phyloP scores from a whole-genome alignment of 305 asterid genomes.

The Rubia balearica region DNA sequence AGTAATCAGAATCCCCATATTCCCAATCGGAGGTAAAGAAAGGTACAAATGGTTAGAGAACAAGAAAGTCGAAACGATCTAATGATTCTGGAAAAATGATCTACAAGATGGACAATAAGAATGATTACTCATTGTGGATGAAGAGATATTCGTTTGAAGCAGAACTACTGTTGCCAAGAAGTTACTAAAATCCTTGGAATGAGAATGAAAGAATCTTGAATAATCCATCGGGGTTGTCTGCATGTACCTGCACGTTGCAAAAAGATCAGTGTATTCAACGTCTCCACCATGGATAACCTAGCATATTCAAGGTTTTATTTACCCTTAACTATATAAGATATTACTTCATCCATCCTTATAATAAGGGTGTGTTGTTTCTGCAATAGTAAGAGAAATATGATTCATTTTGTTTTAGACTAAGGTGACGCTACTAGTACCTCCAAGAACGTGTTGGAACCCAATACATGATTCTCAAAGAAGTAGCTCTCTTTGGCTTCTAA shows the following conservation, averaged over 20 bases:
- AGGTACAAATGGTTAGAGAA: not conserved
- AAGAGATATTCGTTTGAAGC: not conserved
- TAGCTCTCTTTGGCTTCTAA: too few species aligned
- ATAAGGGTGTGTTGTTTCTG: too few species aligned
- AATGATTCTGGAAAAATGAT: not conserved
- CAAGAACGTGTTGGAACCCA: too few species aligned
- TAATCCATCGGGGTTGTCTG: constrained; percentile 97
- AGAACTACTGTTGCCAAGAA: not conserved
- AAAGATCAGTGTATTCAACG: too few species aligned
- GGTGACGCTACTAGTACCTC: too few species aligned
- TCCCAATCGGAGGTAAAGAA: not conserved
- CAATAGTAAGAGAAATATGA: too few species aligned
- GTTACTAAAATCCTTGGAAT: constrained; percentile 67
- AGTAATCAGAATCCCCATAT: not conserved
- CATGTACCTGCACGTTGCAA: constrained; percentile 59
- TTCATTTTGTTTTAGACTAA: too few species aligned
- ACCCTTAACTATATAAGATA: not conserved
- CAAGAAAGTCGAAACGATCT: not conserved
- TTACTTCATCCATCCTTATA: not conserved
- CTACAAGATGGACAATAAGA: constrained; percentile 3
- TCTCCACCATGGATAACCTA: not conserved
- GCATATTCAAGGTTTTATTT: not conserved
- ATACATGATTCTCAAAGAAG: too few species aligned
- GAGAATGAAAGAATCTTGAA: constrained; percentile 85
- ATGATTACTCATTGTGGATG: constrained; percentile 5